Base-by-base conservation (phyloP, 2,329 filamentous ascomycete genomes). In the Neonectria hederae region DNA sequence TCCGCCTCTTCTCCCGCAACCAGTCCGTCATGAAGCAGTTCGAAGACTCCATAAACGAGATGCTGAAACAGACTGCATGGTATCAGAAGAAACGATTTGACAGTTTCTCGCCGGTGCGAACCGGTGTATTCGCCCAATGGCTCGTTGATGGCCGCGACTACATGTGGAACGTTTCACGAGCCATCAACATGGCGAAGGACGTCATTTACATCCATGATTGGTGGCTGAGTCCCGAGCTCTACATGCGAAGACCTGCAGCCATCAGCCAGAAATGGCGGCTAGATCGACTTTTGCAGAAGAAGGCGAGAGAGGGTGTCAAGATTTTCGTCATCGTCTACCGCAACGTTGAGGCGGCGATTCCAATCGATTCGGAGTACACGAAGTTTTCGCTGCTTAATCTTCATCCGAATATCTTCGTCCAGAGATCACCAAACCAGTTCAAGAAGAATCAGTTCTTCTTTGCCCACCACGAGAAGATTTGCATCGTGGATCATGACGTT, bases 361-460 rank as follows among this genome's bases (percentile, higher is more conserved):
- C 96, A 4, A 99, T 99, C 75, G 96, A 99, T 78, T 98, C 95
- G 1, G 94, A 97, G 78, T 97, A 98, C 78, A 97, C 96, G 60
- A 99, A 99, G 75, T 97, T 94, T 79, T 97, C 94, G 1, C 86
- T 99, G 63, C 87, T 99, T 52, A 97, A 98, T 76, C 85, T 99
- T 8, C 95, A 98, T 72, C 94, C 94, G 21, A 99, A 99, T 77
- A 90, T 99, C 67, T 97, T 97, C 72, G 94, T 99, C 14, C 94
- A 98, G 76, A 86, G 96, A 73, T 98, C 96, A 3, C 96, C 96
- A 0, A 97, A 99, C 73, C 96, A 99, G 79, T 94, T 98, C 80
- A 92, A 97, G 75, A 97, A 99, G 81, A 98, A 98, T 74, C 97
- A 97, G 49, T 99, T 99, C 82, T 99, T 99, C 83, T 99, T 97